Conservation (phyloP, 768 basidiomycete species). For the Strobilomyces confusus region DNA sequence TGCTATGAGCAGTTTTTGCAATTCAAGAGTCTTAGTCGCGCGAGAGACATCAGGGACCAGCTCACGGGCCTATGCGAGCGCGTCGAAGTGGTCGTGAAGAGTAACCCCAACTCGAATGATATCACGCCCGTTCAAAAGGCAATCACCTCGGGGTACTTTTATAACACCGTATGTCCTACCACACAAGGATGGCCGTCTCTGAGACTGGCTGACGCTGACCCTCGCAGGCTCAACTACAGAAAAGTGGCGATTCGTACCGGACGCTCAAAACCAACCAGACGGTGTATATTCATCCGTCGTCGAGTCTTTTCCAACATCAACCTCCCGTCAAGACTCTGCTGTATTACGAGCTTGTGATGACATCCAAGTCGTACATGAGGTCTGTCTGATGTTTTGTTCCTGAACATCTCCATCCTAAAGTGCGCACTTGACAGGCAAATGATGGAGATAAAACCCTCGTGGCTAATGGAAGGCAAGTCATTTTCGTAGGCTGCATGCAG, state of each 20-base stretch:
- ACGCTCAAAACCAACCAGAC: slow-evolving; percentile 96
- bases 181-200: neutral
- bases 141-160: slow-evolving; percentile 92
- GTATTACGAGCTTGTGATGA: slow-evolving; percentile 98
- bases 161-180: slow-evolving; percentile 63
- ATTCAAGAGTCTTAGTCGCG: slow-evolving; percentile 90
- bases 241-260: slow-evolving; percentile 94
- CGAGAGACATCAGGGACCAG: slow-evolving; percentile 95
- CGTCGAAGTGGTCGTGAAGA: slow-evolving; percentile 86
- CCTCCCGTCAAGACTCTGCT: slow-evolving; percentile 87
- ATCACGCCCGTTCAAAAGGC: slow-evolving; percentile 94
- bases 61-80: slow-evolving; percentile 94
- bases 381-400: slow-evolving; percentile 24
- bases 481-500: neutral
- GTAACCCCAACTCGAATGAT: slow-evolving; percentile 90
- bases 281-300: slow-evolving; percentile 95
- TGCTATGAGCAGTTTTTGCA: slow-evolving; percentile 95
- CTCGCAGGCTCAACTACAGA: slow-evolving; percentile 80
- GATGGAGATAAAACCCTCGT: slow-evolving; percentile 96
- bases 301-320: slow-evolving; percentile 91
- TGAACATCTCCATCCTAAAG: neutral
- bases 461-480: slow-evolving; percentile 82
- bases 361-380: slow-evolving; percentile 95
- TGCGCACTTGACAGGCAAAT: slow-evolving; percentile 56
- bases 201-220: neutral